Base-by-base conservation (phyloP, 768 basidiomycete species). In the Suillus plorans region DNA sequence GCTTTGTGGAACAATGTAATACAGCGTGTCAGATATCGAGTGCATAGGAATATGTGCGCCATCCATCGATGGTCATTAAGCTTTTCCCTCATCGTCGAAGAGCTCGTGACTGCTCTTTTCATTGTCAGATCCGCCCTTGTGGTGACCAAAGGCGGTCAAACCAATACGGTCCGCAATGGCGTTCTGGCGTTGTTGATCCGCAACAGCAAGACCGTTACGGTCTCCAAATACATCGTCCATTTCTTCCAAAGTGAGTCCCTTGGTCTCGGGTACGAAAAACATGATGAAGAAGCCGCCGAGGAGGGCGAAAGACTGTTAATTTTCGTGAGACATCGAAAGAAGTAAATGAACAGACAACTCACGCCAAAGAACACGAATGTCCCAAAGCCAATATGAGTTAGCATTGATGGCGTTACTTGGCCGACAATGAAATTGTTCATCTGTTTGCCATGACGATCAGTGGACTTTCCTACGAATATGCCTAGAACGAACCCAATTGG, bases 301-400 rank as follows among this genome's bases (percentile, higher is more conserved):
- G 72, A 91, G 78, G 0, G 89, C 89, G 76, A 91, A 87, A 10
- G 80, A 79, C 85, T 86, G n/a, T 22, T 42, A 8, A n/a, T 68
- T 22, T 61, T 61, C 55, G 63, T 59, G 10, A 59, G 58, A 62
- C 44, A 42, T 22, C 45, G 55, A 45, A 16, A 10, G 10, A 28
- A 63, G 12, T 25, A 37, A 37, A 63, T 49, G 25, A 45, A 39
- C 34, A 50, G 45, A 20, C 36, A 10, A 74, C 83, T 63, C 70
- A 87, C 86, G 52, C 89, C 89, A 72, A 91, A 92, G 79, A 91
- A 89, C 50, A 93, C 80, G 71, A 92, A 92, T 1, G 90, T 91
- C 13, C 88, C 89, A 71, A 85, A 91, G 25, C 82, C 77, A 42
- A 91, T 79, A 60, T 88, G 80, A n/a, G 76, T 69, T 64, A 89